Conservation (phyloP, 208 protist genomes). For the Naegleria fowleri region DNA sequence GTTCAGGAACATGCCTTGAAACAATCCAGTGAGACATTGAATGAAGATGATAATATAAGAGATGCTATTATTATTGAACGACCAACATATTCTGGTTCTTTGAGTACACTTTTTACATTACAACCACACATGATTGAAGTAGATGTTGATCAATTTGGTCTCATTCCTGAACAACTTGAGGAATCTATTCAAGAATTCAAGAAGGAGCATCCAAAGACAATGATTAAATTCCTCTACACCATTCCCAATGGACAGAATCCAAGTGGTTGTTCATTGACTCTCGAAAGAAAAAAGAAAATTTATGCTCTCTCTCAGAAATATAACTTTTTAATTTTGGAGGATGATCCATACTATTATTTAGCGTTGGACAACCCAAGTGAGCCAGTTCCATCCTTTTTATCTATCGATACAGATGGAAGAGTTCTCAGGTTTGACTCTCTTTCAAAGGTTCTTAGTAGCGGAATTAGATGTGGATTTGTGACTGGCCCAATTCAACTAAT, state of each 20-base stretch:
- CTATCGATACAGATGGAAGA: slow-evolving; percentile 54
- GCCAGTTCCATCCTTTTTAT: slow-evolving; percentile 41
- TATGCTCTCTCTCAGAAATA: slow-evolving; percentile 44
- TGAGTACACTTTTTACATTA: slow-evolving; percentile 43
- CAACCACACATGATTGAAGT: slow-evolving; percentile 25
- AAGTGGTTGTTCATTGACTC: slow-evolving; percentile 47
- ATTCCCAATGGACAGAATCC: slow-evolving; percentile 65
- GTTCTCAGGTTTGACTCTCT: slow-evolving; percentile 66
- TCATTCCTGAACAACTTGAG: slow-evolving; percentile 43
- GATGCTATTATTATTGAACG: slow-evolving; percentile 45
- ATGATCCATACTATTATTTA: slow-evolving; percentile 69
- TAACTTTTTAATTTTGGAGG: slow-evolving; percentile 63
- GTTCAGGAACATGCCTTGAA: neutral
- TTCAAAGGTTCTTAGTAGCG: slow-evolving; percentile 54
- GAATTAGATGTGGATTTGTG: slow-evolving; percentile 51
- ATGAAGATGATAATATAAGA: neutral
- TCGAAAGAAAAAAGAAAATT: slow-evolving; percentile 44
- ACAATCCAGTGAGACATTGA: neutral
- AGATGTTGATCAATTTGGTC: slow-evolving; percentile 40
- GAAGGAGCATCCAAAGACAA: neutral
- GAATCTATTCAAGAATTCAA: slow-evolving; percentile 27
- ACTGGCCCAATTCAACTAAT: slow-evolving; percentile 46
- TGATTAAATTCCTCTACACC: slow-evolving; percentile 47
- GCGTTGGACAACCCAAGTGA: slow-evolving; percentile 33
- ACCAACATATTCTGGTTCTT: slow-evolving; percentile 49